A percentile compares a stretch with the other conserved stretches of the same genome.
These are phyloP conservation scores for Senna tora DNA, from an alignment of 306 rosid species.

Conservation along the genomic window DNA sequence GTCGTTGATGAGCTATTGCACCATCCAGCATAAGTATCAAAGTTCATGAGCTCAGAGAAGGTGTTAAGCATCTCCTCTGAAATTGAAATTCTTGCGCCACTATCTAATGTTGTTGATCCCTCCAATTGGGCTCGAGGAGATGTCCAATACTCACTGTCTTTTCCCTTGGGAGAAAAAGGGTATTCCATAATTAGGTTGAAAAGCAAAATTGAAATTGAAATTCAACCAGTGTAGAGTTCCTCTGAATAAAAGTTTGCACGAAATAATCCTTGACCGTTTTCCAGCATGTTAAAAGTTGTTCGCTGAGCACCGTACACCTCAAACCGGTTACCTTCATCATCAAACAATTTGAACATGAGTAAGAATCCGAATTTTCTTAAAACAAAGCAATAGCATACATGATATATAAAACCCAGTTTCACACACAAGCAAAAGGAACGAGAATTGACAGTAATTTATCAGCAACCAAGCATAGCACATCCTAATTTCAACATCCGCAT, in stretches of 20 bases:
- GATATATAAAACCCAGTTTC: too few species aligned
- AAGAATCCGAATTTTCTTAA: background rate
- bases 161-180: conserved; percentile 49
- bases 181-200: conserved; percentile 58
- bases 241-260: conserved; percentile 17
- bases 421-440: background rate
- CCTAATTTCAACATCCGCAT: conserved; percentile 30
- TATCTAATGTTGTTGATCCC: conserved; percentile 50
- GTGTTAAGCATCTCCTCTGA: conserved; percentile 61
- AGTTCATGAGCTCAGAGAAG: conserved; percentile 69
- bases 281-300: conserved; percentile 27
- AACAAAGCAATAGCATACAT: background rate
- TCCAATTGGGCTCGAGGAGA: conserved; percentile 49
- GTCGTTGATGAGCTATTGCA: conserved; percentile 48
- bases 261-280: conserved; percentile 33
- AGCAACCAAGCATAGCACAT: conserved; percentile 7
- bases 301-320: background rate
- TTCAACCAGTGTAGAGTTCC: conserved; percentile 34
- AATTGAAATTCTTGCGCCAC: conserved; percentile 46
- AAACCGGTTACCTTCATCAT: conserved; percentile 20
- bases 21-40: conserved; percentile 81
- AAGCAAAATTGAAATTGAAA: conserved; percentile 26
- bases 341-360: conserved; percentile 17
- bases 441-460: background rate
- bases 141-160: conserved; percentile 52